These are phyloP conservation scores for Mariannaea elegans DNA, from an alignment of 2,329 filamentous ascomycete species.

Conservation along the genomic window DNA sequence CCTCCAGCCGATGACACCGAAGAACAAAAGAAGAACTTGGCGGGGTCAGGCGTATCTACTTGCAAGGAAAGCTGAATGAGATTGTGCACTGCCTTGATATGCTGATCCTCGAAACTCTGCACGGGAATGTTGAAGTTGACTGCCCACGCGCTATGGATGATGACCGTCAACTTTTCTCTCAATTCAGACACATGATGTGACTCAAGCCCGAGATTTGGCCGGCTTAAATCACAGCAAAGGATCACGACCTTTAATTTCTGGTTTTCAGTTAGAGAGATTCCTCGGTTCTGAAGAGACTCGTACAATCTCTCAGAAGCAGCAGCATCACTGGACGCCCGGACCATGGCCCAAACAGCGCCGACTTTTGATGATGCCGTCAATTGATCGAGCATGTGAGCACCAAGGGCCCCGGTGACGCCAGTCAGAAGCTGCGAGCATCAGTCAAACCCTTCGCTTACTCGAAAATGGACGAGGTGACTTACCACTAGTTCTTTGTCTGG, in stretches of 20 bases:
- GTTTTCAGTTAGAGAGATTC: slow-evolving; percentile 10
- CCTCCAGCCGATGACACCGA: slow-evolving; percentile 49
- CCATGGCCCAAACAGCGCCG: slow-evolving; percentile 52
- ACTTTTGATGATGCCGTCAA: slow-evolving; percentile 67
- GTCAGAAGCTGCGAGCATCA: slow-evolving; percentile 57
- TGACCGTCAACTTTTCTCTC: slow-evolving; percentile 45
- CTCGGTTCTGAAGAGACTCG: slow-evolving; percentile 22
- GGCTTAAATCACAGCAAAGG: slow-evolving; percentile 32
- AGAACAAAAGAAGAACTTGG: slow-evolving; percentile 59
- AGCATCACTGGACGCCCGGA: slow-evolving; percentile 24
- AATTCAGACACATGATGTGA: slow-evolving; percentile 43
- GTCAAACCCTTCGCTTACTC: not conserved
- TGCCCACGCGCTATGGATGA: slow-evolving; percentile 63
- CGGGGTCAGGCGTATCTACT: slow-evolving; percentile 10
- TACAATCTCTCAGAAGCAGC: slow-evolving; percentile 21
- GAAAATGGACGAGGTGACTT: not conserved
- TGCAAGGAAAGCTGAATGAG: slow-evolving; percentile 52
- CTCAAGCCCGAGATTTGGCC: slow-evolving; percentile 27
- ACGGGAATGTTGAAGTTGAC: slow-evolving; percentile 66
- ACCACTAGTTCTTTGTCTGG: slow-evolving; percentile 46
- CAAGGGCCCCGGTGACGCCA: slow-evolving; percentile 69
- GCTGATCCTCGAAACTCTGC: slow-evolving; percentile 57
- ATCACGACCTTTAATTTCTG: slow-evolving; percentile 38
- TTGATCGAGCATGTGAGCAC: slow-evolving; percentile 65
- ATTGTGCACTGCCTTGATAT: slow-evolving; percentile 56